phyloP scores from a whole-genome alignment of 1,284 basidiomycete genomes.

The Rhodotorula sp. region DNA sequence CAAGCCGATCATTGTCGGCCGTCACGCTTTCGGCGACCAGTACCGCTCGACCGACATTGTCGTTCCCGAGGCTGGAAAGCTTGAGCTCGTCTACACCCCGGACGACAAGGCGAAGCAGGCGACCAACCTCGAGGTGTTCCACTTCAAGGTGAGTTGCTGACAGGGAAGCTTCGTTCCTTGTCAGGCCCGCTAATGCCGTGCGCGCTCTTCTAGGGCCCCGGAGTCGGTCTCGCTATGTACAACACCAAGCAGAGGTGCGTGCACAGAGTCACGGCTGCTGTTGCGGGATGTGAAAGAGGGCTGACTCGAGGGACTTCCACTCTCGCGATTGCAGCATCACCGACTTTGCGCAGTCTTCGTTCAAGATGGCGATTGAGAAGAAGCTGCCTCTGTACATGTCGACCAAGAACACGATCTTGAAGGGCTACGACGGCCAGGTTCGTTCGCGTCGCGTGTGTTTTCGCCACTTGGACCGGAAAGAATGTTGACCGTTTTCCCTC shows the following conservation, averaged over 20 bases:
- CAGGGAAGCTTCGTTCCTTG: not conserved
- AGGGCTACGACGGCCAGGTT: constrained; percentile 81
- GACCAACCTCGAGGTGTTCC: constrained; percentile 64
- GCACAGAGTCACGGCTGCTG: too few species aligned
- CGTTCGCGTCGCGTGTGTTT: not conserved
- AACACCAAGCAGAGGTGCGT: constrained; percentile 64
- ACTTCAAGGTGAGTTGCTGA: constrained; percentile 63
- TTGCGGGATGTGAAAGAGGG: too few species aligned
- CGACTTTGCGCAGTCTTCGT: constrained; percentile 94
- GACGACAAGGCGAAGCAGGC: constrained; percentile 57
- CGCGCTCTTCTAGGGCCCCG: constrained; percentile 55
- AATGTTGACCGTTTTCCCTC: not conserved
- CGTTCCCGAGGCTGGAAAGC: constrained; percentile 80
- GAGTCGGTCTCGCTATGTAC: constrained; percentile 62
- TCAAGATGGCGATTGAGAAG: constrained; percentile 97
- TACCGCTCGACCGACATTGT: constrained; percentile 89
- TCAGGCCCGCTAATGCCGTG: too few species aligned
- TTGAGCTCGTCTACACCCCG: constrained; percentile 84
- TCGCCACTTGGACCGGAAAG: not conserved
- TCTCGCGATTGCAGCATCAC: constrained; percentile 58
- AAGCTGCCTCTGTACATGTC: constrained; percentile 95
- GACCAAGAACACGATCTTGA: constrained; percentile 96
- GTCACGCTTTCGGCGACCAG: constrained; percentile 94
- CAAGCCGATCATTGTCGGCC: constrained; percentile 93
- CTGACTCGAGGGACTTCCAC: too few species aligned